Evolutionary conservation across 2,329 filamentous ascomycete genomes (phyloP).

Genomic region (Penicillium sp.): DNA sequence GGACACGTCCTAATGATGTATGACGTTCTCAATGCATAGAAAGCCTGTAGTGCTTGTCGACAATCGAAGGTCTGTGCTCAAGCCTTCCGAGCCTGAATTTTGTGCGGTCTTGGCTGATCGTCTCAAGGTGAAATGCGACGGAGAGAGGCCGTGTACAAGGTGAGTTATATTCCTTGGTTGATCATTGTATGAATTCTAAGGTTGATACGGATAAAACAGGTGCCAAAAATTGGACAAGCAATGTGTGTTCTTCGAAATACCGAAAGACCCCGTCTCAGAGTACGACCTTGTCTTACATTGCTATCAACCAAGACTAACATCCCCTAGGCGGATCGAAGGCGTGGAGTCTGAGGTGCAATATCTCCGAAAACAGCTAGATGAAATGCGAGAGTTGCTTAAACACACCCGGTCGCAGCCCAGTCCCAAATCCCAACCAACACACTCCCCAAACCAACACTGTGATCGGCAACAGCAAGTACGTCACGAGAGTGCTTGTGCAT

Average conservation of each 20-base stretch:
- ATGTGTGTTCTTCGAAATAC: slow-evolving; percentile 32
- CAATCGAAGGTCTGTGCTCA: slow-evolving; percentile 26
- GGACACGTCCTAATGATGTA: not conserved
- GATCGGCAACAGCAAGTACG: not conserved
- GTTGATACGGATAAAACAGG: slow-evolving; percentile 2
- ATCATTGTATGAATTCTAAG: not conserved
- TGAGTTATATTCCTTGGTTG: slow-evolving; percentile 1
- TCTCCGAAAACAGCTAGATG: slow-evolving; percentile 24
- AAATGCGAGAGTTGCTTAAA: slow-evolving; percentile 18
- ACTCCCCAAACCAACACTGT: slow-evolving; percentile 3
- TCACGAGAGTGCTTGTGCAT: slow-evolving; percentile 4
- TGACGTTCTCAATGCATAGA: slow-evolving; percentile 17
- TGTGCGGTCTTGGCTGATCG: not conserved
- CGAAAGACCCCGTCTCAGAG: slow-evolving; percentile 25
- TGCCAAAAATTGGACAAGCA: slow-evolving; percentile 30
- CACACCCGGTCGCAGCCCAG: slow-evolving; percentile 1
- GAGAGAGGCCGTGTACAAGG: slow-evolving; percentile 32
- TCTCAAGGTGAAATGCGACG: slow-evolving; percentile 31
- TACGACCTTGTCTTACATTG: slow-evolving; percentile 9
- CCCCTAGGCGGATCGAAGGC: slow-evolving; percentile 24
- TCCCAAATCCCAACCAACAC: not conserved
- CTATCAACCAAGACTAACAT: not conserved
- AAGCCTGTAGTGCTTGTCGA: slow-evolving; percentile 34
- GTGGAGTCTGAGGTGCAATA: slow-evolving; percentile 28
- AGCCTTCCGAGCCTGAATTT: not conserved